A percentile compares a stretch with the other conserved stretches of the same genome.
Conservation (phyloP, 257 asterid genomes). For the Fraxinus cuspidata region DNA sequence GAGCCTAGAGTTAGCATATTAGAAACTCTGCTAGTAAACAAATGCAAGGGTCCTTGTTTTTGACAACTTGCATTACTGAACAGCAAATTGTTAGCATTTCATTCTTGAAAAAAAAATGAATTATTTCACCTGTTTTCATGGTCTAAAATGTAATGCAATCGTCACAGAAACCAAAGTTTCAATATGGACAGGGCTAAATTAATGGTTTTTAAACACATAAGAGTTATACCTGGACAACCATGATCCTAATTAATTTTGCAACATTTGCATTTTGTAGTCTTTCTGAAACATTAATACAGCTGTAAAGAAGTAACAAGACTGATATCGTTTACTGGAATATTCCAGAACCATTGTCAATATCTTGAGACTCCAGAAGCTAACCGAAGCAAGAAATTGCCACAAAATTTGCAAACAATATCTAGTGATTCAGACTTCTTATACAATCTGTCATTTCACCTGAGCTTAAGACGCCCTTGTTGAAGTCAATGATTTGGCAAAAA, state of each 20-base stretch:
- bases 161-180: not conserved
- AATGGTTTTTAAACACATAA: not conserved
- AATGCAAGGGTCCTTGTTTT: not conserved
- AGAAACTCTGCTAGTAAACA: not conserved
- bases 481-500: not conserved
- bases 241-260: not conserved
- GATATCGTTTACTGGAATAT: not conserved
- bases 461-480: not conserved
- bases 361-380: not conserved
- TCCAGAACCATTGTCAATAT: not conserved
- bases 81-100: not conserved
- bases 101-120: not conserved
- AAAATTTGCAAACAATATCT: not conserved
- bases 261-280: not conserved
- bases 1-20: constrained; percentile 14
- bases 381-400: not conserved
- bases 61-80: not conserved
- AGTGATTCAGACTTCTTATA: not conserved
- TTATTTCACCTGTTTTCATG: not conserved
- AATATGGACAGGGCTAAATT: not conserved
- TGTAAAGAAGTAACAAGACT: not conserved
- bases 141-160: not conserved
- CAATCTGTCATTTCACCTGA: not conserved
- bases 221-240: not conserved
- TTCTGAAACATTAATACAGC: not conserved